Evolutionary conservation across 2,329 filamentous ascomycete genomes (phyloP).

Genomic region (Sordariomycetes sp.): DNA sequence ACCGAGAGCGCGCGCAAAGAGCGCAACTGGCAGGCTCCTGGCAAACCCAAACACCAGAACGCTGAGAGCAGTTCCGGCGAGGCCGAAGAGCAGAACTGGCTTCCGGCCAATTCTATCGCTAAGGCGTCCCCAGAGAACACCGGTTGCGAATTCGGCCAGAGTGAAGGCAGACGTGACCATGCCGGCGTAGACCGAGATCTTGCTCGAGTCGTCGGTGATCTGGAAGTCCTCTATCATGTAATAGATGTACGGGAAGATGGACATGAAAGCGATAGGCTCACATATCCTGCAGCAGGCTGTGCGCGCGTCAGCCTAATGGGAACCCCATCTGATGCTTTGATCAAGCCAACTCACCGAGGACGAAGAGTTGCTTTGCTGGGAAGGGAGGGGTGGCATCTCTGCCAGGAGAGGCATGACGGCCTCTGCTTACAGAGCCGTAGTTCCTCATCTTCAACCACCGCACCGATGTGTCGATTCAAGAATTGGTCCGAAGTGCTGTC

Average conservation of each 20-base stretch:
- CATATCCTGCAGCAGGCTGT: constrained; percentile 88
- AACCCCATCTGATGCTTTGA: background rate
- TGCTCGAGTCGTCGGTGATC: constrained; percentile 66
- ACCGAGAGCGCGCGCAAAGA: constrained; percentile 81
- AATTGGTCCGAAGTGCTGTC: too few species aligned
- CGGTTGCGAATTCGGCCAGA: constrained; percentile 87
- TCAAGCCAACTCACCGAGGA: constrained; percentile 35
- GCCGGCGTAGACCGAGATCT: constrained; percentile 86
- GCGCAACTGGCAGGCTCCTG: constrained; percentile 68
- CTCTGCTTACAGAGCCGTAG: background rate
- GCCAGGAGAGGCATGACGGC: constrained; percentile 9
- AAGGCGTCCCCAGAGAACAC: constrained; percentile 84
- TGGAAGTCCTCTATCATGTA: constrained; percentile 93
- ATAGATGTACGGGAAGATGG: constrained; percentile 97
- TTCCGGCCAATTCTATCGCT: constrained; percentile 91
- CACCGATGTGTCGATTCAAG: too few species aligned
- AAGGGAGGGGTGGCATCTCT: constrained; percentile 21
- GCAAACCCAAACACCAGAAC: constrained; percentile 91
- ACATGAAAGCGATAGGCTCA: constrained; percentile 99
- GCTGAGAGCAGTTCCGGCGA: constrained; percentile 84
- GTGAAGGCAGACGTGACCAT: constrained; percentile 96
- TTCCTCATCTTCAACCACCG: constrained; percentile 1
- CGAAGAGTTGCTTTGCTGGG: constrained; percentile 38
- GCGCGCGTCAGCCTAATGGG: too few species aligned
- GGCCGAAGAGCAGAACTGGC: constrained; percentile 80